A percentile compares a stretch with the other conserved stretches of the same genome.
Conservation (phyloP, 441 rosid genomes). For the Populus hybrid region DNA sequence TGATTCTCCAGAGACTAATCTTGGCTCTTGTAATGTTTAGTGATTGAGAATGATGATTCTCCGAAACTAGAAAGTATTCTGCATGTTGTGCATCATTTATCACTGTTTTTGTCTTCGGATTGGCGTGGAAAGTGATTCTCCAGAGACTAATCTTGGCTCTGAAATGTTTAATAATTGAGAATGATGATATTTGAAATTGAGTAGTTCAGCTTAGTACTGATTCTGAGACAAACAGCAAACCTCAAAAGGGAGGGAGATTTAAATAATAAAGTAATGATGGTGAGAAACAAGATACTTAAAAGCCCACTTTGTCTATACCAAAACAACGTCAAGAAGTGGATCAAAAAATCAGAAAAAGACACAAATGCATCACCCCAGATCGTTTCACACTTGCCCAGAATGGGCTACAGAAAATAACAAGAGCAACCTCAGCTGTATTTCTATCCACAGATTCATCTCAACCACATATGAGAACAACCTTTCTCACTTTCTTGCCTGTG, state of each 20-base stretch:
- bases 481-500: neutral
- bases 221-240: neutral
- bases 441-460: neutral
- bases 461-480: neutral
- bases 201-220: neutral
- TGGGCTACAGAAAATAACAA: neutral
- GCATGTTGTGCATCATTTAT: neutral
- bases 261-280: neutral
- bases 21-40: no score
- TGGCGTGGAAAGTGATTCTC: no score
- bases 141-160: no score
- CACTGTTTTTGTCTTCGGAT: neutral
- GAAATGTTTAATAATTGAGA: neutral
- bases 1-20: no score
- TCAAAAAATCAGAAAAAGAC: conserved; percentile 18
- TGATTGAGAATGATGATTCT: neutral
- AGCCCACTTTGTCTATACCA: neutral
- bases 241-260: no score
- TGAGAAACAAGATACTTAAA: neutral
- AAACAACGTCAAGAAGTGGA: conserved; percentile 8
- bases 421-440: conserved; percentile 12
- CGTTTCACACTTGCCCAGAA: conserved; percentile 11
- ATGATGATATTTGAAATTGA: neutral
- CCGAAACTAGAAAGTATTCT: neutral
- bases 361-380: conserved; percentile 17